Evolutionary conservation across 2,329 filamentous ascomycete species (phyloP).

Genomic region (Pestalotiopsis sp.): DNA sequence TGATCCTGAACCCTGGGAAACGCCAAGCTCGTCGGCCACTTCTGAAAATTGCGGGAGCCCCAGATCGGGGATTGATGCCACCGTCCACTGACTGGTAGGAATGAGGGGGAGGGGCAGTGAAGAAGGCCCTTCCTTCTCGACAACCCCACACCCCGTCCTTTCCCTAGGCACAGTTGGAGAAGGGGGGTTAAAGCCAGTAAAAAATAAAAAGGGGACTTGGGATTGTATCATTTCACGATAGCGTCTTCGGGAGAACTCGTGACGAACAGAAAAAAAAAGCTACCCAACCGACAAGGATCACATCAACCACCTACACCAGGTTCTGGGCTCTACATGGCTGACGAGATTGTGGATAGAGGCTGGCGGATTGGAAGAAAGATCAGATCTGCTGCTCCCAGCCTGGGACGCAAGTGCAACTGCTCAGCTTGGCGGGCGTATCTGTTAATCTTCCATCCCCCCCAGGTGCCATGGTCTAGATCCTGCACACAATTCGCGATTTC

Average conservation of each 20-base stretch:
- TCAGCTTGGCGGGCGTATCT: not conserved
- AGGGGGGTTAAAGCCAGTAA: not conserved
- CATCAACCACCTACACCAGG: not conserved
- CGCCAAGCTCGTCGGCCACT: not conserved
- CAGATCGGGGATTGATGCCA: slow-evolving; percentile 4
- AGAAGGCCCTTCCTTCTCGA: not conserved
- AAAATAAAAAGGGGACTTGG: not conserved
- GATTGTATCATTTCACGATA: not conserved
- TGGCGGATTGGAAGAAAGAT: not conserved
- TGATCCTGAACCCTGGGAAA: not conserved
- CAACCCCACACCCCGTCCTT: not conserved
- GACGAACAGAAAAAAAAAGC: not conserved
- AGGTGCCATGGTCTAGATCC: slow-evolving; percentile 3
- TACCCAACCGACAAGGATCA: not conserved
- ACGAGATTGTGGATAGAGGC: not conserved
- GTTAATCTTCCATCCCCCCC: not conserved
- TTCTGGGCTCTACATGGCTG: not conserved
- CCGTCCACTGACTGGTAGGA: not conserved
- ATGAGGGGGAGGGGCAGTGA: slow-evolving; percentile 10
- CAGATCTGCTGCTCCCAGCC: not conserved
- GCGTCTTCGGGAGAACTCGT: slow-evolving; percentile 8
- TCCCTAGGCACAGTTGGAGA: not conserved
- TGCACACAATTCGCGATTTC: slow-evolving; percentile 8
- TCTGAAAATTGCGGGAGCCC: slow-evolving; percentile 10
- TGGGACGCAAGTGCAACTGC: not conserved